Evolutionary conservation across 2,329 filamentous ascomycete species (phyloP), one percentile per base, ranked within the genome.

Genomic region (Fusarium subtropicale): DNA sequence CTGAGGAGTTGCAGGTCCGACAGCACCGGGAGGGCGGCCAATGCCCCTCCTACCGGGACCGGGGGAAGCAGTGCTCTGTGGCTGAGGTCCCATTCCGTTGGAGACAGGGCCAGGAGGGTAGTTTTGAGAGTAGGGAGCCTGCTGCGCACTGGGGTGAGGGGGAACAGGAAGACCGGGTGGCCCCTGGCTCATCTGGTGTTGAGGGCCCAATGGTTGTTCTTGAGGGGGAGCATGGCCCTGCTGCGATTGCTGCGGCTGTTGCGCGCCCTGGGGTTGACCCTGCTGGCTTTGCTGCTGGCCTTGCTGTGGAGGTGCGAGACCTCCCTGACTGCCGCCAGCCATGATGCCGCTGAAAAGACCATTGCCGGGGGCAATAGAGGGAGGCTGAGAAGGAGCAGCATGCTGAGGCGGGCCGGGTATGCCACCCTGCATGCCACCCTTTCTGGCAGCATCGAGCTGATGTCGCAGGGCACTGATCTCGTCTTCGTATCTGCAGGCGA

Each of bases 301-400:
- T 53, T 89, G 89, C 74, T 88, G 87, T 69, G 94, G 94, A 73
- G 97, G 90, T 64, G 92, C 93, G 68, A 93, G 92, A 65, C 92
- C 93, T 74, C 91, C 92, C 82, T 95, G 93, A 75, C 91, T 92
- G 67, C 87, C 89, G 70, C 95, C 95, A 58, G 94, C 90, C 93
- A 99, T 98, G 77, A 98, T 97, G 59, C 93, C 94, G 72, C 93
- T 94, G 77, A 99, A 98, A 41, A 98, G 86, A 76, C 97, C 96
- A 78, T 92, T 95, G 28, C 95, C 94, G 76, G 97, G 92, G 30
- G 94, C 93, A 72, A 98, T 92, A 51, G 93, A 94, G 36, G 96
- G 95, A 65, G 92, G 92, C 67, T 96, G 93, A 50, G 92, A 90
- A 60, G 93, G 91, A 44, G 91, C 93, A 62, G 88, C 88, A 69